phyloP scores from a whole-genome alignment of 768 basidiomycete species.

The Astraeus odoratus region DNA sequence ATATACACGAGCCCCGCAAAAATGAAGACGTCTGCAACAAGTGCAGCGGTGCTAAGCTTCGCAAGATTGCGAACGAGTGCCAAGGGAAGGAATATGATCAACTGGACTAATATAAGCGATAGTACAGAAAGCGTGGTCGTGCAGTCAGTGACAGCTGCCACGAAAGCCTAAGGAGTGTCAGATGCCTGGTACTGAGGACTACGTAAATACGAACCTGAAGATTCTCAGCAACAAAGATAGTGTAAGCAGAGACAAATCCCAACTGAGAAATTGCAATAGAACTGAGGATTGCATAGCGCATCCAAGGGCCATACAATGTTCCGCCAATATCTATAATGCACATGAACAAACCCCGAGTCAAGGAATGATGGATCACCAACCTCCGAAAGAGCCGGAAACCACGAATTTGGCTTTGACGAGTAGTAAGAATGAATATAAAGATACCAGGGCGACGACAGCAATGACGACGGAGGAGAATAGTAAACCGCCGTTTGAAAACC shows the following conservation, averaged over 20 bases:
- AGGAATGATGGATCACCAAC: conserved; percentile 32
- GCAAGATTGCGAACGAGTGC: conserved; percentile 91
- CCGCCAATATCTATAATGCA: conserved; percentile 78
- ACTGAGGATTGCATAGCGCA: conserved; percentile 82
- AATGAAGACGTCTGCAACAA: conserved; percentile 94
- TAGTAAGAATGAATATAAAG: conserved; percentile 89
- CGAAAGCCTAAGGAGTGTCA: conserved; percentile 57
- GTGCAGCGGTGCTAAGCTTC: conserved; percentile 85
- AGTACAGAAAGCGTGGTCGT: conserved; percentile 55
- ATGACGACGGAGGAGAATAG: conserved; percentile 81
- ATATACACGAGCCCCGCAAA: conserved; percentile 82
- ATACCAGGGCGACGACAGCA: conserved; percentile 75
- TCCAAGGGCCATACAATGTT: conserved; percentile 82
- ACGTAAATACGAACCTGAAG: conserved; percentile 39
- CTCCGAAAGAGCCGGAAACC: conserved; percentile 90
- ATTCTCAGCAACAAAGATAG: conserved; percentile 93
- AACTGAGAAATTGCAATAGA: conserved; percentile 88
- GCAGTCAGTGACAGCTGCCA: conserved; percentile 76
- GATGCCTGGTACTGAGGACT: not conserved
- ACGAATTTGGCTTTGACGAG: conserved; percentile 82
- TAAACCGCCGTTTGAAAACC: conserved; percentile 93
- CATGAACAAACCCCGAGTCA: conserved; percentile 5
- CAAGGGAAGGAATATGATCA: conserved; percentile 83
- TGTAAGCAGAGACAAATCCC: conserved; percentile 87
- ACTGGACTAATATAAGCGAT: conserved; percentile 78